Evolutionary conservation across 225 moss, liverwort and hornwort species (phyloP).

Genomic region (Polytrichum formosum): DNA sequence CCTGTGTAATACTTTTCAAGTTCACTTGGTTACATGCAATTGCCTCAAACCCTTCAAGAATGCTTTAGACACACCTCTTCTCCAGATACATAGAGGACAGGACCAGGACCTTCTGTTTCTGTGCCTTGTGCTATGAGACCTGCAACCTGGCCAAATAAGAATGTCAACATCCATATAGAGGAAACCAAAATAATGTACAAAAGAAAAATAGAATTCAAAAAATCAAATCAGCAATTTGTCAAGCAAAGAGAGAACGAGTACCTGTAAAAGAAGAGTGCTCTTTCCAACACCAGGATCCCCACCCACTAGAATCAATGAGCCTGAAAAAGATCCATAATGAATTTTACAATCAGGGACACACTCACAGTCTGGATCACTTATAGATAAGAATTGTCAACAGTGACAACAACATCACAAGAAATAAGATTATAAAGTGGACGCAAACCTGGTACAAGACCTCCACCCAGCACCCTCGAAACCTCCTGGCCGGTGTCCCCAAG

Average conservation of each 20-base stretch:
- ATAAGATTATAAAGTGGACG: constrained; percentile 5
- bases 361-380: too few species aligned
- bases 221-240: not conserved
- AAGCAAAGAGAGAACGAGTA: constrained; percentile 8
- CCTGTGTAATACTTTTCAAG: too few species aligned
- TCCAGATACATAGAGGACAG: constrained; percentile 97
- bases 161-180: too few species aligned
- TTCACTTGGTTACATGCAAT: not conserved
- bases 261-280: constrained; percentile 96
- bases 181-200: not conserved
- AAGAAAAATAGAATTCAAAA: too few species aligned
- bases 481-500: constrained; percentile 80
- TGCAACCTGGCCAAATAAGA: constrained; percentile 53
- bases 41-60: not conserved
- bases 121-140: constrained; percentile 82
- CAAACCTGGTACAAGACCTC: constrained; percentile 94
- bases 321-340: constrained; percentile 32
- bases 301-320: constrained; percentile 93
- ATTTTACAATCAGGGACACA: too few species aligned
- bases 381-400: too few species aligned
- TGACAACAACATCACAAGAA: too few species aligned
- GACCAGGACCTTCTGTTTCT: constrained; percentile 60
- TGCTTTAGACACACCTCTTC: constrained; percentile 70
- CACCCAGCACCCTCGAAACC: constrained; percentile 87
- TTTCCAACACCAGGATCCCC: constrained; percentile 99